phyloP scores from a whole-genome alignment of 164 flowering plant species.

The Kingdonia uniflora region DNA sequence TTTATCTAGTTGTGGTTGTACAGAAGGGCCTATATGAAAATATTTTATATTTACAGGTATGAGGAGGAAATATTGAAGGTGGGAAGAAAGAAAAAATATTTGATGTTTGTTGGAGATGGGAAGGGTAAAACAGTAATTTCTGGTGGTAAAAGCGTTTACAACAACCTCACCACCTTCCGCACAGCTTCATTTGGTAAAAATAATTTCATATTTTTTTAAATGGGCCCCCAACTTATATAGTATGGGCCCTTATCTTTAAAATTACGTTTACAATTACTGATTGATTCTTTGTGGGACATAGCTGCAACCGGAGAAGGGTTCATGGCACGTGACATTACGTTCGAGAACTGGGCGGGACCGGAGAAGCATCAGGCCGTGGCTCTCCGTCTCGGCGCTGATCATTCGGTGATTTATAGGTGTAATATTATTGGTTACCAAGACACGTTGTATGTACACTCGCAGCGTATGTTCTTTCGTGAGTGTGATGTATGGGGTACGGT shows the following conservation, averaged over 20 bases:
- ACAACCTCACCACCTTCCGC: conserved; percentile 75
- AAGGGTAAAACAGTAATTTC: conserved; percentile 70
- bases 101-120: conserved; percentile 93
- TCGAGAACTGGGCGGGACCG: conserved; percentile 72
- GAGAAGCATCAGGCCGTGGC: conserved; percentile 83
- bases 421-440: conserved; percentile 73
- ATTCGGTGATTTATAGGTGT: conserved; percentile 66
- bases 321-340: conserved; percentile 68
- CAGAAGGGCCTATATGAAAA: too few species aligned
- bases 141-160: conserved; percentile 42
- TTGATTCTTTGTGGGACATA: conserved; percentile 11
- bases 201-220: too few species aligned
- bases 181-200: conserved; percentile 76
- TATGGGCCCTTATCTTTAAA: too few species aligned
- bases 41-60: conserved; percentile 52
- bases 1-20: too few species aligned
- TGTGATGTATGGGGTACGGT: conserved; percentile 73
- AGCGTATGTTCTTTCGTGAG: conserved; percentile 72
- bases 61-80: conserved; percentile 68
- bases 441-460: conserved; percentile 69
- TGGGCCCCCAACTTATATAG: too few species aligned
- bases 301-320: conserved; percentile 78
- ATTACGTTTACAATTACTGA: too few species aligned
- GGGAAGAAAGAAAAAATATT: conserved; percentile 72
- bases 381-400: conserved; percentile 72